Percentiles rank a stretch among this genome's conserved stretches.
phyloP scores from a whole-genome alignment of 1,284 basidiomycete species.

The Austroboletus rostrupii region DNA sequence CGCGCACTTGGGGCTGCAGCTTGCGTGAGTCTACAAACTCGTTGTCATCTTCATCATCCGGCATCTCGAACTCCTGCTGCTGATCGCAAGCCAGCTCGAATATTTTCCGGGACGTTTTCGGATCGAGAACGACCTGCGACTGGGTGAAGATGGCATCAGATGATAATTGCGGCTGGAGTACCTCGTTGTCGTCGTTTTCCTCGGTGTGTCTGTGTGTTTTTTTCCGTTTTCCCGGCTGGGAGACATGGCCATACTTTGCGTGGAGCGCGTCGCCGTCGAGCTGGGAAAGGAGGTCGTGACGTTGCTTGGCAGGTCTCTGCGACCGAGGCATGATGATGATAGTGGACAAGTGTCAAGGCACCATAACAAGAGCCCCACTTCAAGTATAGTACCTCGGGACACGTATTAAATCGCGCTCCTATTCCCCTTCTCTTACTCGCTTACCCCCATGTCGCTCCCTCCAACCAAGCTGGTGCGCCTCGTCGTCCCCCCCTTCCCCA shows the following conservation, averaged over 20 bases:
- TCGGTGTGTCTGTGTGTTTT: constrained; percentile 50
- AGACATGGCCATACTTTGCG: constrained; percentile 75
- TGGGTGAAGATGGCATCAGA: constrained; percentile 1
- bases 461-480: not conserved
- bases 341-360: not conserved
- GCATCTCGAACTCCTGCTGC: constrained; percentile 81
- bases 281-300: constrained; percentile 85
- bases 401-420: no score
- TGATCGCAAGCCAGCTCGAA: constrained; percentile 91
- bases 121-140: constrained; percentile 71
- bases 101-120: constrained; percentile 85
- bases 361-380: no score
- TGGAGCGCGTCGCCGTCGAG: constrained; percentile 72
- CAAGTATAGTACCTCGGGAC: no score
- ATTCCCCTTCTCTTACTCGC: not conserved
- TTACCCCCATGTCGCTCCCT: not conserved
- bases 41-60: constrained; percentile 40
- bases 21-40: constrained; percentile 38
- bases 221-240: constrained; percentile 68
- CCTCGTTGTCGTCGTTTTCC: constrained; percentile 49
- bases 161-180: constrained; percentile 21
- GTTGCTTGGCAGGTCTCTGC: constrained; percentile 49
- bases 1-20: constrained; percentile 31
- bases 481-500: not conserved
- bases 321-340: constrained; percentile 56